phyloP scores from a whole-genome alignment of 768 basidiomycete genomes.

The Termitomyces sp. region DNA sequence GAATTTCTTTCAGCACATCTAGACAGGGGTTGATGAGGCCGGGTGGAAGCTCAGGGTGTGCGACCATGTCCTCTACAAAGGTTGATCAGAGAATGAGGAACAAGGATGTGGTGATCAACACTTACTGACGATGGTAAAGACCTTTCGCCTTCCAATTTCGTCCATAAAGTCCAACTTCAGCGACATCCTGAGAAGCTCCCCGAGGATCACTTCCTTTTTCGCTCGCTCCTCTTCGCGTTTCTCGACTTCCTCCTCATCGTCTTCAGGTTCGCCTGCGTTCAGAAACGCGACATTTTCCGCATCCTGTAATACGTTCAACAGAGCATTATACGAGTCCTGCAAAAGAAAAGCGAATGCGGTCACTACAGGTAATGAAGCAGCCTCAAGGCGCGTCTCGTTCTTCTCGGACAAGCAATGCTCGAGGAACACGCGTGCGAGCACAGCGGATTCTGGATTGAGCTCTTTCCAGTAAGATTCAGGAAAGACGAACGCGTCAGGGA shows the following conservation, averaged over 20 bases:
- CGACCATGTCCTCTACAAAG: conserved; percentile 77
- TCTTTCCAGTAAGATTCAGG: conserved; percentile 74
- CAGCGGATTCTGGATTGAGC: conserved; percentile 76
- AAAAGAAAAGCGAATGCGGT: conserved; percentile 86
- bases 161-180: conserved; percentile 89
- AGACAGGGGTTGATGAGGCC: conserved; percentile 75
- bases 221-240: conserved; percentile 55
- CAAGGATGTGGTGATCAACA: conserved; percentile 18
- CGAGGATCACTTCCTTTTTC: conserved; percentile 69
- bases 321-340: conserved; percentile 72
- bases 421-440: conserved; percentile 84
- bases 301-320: conserved; percentile 39
- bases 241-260: conserved; percentile 46
- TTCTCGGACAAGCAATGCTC: conserved; percentile 67
- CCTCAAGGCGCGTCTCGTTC: conserved; percentile 66
- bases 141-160: conserved; percentile 90
- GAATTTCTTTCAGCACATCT: conserved; percentile 82
- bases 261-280: conserved; percentile 28
- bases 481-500: conserved; percentile 72
- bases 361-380: conserved; percentile 77
- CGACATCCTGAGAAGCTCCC: conserved; percentile 79
- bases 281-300: conserved; percentile 34
- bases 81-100: background rate
- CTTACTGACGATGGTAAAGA: conserved; percentile 85
- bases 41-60: conserved; percentile 77